Base-by-base conservation (phyloP, 148 eudicot genomes). In the Fallopia convolvulus region DNA sequence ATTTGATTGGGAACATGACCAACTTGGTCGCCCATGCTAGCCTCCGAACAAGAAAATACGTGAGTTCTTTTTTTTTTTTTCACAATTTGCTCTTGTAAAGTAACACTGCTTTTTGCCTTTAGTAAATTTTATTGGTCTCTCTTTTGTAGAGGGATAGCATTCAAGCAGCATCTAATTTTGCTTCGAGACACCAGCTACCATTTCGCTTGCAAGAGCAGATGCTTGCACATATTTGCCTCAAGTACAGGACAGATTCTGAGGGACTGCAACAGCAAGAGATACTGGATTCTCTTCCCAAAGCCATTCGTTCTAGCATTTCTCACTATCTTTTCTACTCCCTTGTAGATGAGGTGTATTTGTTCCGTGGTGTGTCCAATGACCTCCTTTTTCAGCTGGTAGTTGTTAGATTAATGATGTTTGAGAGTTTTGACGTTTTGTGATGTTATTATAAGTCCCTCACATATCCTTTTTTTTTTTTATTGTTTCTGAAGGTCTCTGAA, bases 1-100 rank as follows among this genome's bases (percentile, higher is more conserved):
- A 93, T 71, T 78, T 93, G 76, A 91, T 93, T n/a, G 98, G 97
- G 61, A 93, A 91, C 81, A 93, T 93, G 93, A 93, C 98, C 80
- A 93, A 91, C 82, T 87, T 93, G 86, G 93, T 93, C 55, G 98
- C 91, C 49, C 97, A 91, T 80, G 92, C 94, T 33, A 91, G 91
- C 75, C 86, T 90, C 79, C 89, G 88, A 78, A 93, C 98, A 58
- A 85, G 97, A 71, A 86, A 80, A 85, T 93, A 88, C 78, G 98
- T 93, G 76, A 85, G 98, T 73, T 26, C 30, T 26, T 79, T 49
- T 74, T 10, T 26, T 79, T 49, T 74, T 10, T 58, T 0, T 41
- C 1, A 0, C 8, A 73, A 3, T 21, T 21, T 46, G 52, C 23
- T 72, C 50, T 41, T 5, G n/a, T 33, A 5, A 68, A 11, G n/a